These are phyloP conservation scores for Podaxis pistillaris DNA, from an alignment of 768 basidiomycete species.

Conservation along the genomic window DNA sequence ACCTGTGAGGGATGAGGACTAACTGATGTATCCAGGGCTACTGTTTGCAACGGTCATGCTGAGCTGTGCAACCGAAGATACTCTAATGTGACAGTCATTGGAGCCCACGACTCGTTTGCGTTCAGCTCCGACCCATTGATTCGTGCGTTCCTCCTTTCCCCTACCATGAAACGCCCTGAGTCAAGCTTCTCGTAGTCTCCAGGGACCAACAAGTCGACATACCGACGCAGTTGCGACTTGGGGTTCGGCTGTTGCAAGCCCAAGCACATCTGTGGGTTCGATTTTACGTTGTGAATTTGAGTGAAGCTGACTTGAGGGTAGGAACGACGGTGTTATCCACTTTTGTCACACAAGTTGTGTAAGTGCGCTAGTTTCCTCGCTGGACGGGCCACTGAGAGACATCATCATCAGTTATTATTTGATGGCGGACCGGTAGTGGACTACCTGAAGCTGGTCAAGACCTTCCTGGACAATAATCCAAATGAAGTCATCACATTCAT, in stretches of 20 bases:
- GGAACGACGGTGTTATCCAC: constrained; percentile 45
- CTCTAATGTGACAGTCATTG: constrained; percentile 47
- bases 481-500: constrained; percentile 65
- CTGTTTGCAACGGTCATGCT: constrained; percentile 63
- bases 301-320: constrained; percentile 10
- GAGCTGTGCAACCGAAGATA: constrained; percentile 61
- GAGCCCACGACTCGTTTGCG: constrained; percentile 57
- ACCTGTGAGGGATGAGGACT: background rate
- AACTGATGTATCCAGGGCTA: constrained; percentile 28
- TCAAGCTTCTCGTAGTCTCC: constrained; percentile 31
- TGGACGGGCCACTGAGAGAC: background rate
- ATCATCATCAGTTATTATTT: constrained; percentile 37
- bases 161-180: background rate
- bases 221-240: constrained; percentile 44
- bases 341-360: constrained; percentile 64
- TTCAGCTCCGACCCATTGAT: constrained; percentile 45
- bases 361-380: constrained; percentile 27
- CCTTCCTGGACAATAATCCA: constrained; percentile 58
- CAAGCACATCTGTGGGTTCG: constrained; percentile 45
- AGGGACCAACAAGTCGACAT: constrained; percentile 52
- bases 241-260: constrained; percentile 60
- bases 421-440: constrained; percentile 50
- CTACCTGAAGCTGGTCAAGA: constrained; percentile 52
- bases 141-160: constrained; percentile 28
- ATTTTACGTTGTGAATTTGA: background rate